Base-by-base conservation (phyloP, 371 early-diverging fungal species). In the Mortierella sp. region DNA sequence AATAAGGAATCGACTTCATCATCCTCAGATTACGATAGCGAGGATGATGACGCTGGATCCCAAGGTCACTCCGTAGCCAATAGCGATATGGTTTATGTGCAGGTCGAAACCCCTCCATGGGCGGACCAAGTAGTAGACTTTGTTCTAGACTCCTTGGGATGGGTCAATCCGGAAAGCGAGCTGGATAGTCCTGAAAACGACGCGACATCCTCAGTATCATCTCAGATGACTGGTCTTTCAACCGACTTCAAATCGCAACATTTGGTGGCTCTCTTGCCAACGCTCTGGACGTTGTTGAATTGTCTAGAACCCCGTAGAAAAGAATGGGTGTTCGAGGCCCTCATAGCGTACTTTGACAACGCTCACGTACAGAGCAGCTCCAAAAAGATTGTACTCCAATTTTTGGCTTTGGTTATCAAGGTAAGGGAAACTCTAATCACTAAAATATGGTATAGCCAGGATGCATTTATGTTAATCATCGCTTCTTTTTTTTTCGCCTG, bases 221-320 rank as follows among this genome's bases (percentile, higher is more conserved):
- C 66, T 3, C 47, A 67, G 22, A 70, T 86, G 73, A 75, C 66
- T 0, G 63, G 83, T 17, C 37, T 64, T 13, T 75, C 78, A 3
- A 67, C 75, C 0, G 84, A 83, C 28, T 89, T 90, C 61, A 85
- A 83, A 35, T 64, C 86, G 10, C 86, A 88, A 47, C 85, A 90
- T 69, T 64, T 91, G 28, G 64, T 77, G 2, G 82, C 88, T 0
- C 58, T 91, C 0, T 62, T 90, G 28, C 90, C 90, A 17, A 87
- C 90, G 19, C 80, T 91, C 17, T 88, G 89, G 90, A 86, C 88
- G 1, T 80, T 91, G 29, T 66, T 90, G 68, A 90, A 89, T 68
- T 86, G 86, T 65, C 66, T 90, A 34, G 83, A 83, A 9, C 61
- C 84, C 3, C 76, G 83, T 15, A 66, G 83, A 19, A 81, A 80